Conservation (phyloP, 306 rosid species). For the Citrullus colocynthis region DNA sequence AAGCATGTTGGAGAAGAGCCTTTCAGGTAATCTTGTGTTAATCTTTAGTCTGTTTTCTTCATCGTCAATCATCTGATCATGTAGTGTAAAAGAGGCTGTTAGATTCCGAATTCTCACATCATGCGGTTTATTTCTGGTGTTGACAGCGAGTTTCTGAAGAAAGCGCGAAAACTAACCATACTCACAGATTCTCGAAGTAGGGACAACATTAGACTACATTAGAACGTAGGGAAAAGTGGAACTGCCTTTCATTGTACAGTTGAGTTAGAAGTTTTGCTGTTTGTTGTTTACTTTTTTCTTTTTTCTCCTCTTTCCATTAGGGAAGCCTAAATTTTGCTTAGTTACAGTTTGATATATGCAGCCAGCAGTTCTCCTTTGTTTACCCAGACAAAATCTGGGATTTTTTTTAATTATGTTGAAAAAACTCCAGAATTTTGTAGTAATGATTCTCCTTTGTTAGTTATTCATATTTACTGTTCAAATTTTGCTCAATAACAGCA, state of each 20-base stretch:
- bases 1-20: conserved; percentile 25
- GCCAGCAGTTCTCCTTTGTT: neutral
- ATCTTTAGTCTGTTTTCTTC: neutral
- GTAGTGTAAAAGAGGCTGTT: neutral
- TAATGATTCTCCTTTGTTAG: neutral
- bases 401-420: neutral
- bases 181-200: conserved; percentile 22
- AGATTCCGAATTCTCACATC: neutral
- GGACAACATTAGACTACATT: conserved; percentile 2
- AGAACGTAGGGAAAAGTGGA: conserved; percentile 8
- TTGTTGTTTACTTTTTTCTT: conserved; percentile 9
- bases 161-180: conserved; percentile 39
- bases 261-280: neutral
- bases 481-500: neutral
- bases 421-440: neutral
- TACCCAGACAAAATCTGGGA: conserved; percentile 1
- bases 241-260: conserved; percentile 23
- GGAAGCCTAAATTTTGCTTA: neutral
- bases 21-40: conserved; percentile 22
- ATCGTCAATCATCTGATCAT: neutral
- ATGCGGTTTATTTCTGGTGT: conserved; percentile 5
- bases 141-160: conserved; percentile 51
- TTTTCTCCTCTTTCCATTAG: neutral
- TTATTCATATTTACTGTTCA: neutral
- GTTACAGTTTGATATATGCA: neutral